Percentiles rank a stretch among this genome's conserved stretches.
Evolutionary conservation across 352 stramenopile genomes (phyloP).

Genomic region (Aphanomyces stellatus): DNA sequence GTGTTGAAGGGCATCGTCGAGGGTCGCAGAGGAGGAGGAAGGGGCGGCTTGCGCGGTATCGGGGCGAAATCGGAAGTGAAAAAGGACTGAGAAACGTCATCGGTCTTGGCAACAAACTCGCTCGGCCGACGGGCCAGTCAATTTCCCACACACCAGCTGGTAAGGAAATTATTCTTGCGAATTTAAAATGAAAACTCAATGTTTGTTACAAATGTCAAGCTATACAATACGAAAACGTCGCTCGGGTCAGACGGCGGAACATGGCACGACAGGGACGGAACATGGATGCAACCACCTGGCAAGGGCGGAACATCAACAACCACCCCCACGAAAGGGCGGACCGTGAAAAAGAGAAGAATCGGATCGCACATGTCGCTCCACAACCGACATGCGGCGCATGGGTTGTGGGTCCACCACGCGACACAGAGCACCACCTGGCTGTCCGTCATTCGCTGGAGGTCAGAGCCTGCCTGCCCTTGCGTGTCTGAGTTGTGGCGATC

Average conservation of each 20-base stretch:
- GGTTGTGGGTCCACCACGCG: too few relatives aligned
- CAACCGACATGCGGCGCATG: neutral
- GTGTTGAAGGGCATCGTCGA: neutral
- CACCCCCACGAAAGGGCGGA: neutral
- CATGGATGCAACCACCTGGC: neutral
- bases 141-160: neutral
- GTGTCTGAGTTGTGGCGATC: too few relatives aligned
- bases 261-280: neutral
- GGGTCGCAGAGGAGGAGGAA: neutral
- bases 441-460: too few relatives aligned
- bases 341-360: neutral
- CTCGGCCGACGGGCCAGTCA: neutral
- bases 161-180: neutral
- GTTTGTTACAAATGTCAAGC: neutral
- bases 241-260: neutral
- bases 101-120: too few relatives aligned
- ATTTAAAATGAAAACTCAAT: conserved; percentile 2
- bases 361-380: too few relatives aligned
- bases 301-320: neutral
- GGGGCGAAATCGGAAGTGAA: neutral
- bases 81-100: too few relatives aligned
- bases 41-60: neutral
- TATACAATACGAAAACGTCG: conserved; percentile 7
- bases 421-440: too few relatives aligned
- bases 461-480: neutral